Base-by-base conservation (phyloP, 2,329 filamentous ascomycete species). In the Diplodia sapinea region DNA sequence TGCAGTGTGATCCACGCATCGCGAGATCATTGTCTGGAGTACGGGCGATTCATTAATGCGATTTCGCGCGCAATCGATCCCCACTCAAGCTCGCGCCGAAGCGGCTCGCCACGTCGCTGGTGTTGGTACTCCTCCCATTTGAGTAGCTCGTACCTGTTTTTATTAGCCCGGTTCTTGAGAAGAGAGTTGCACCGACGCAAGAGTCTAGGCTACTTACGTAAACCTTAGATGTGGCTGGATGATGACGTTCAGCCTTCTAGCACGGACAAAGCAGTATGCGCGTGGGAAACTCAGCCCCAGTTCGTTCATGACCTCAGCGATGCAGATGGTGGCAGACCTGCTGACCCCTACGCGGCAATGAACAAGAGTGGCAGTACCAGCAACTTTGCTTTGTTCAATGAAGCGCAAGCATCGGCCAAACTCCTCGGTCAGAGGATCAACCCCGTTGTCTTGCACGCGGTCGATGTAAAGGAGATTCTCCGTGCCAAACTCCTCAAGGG, bases 291-390 rank as follows among this genome's bases (percentile, higher is more conserved):
- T 95, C 71, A 97, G 81, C 26, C 88, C 85, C 73, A 93, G 80
- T 31, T 90, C 85, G 43, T 90, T 89, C 95, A 99, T 99, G 43
- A 98, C 93, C 79, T 98, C 94, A n/a, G 95, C 95, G 74, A 99
- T 99, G 77, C 95, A 98, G 70, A 99, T 97, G 1, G 94, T 99
- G 13, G 95, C 95, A 70, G 93, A 97, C 63, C 95, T 88, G 62
- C 94, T 97, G 66, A 99, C 95, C 57, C 95, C 95, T 8, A 99
- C 95, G 20, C 95, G 90, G 77, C 95, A 99, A 78, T 99, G 95
- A 17, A 99, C 95, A 67, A 99, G 85, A 0, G 95, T 98, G 29
- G 94, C 93, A 4, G 88, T 92, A 36, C 91, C 90, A 52, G 91
- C 90, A 47, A 81, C 81, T 75, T 90, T 91, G 43, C 94, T 94